Conservation (phyloP, 2,329 filamentous ascomycete genomes). For the Colletotrichum liaoningense region DNA sequence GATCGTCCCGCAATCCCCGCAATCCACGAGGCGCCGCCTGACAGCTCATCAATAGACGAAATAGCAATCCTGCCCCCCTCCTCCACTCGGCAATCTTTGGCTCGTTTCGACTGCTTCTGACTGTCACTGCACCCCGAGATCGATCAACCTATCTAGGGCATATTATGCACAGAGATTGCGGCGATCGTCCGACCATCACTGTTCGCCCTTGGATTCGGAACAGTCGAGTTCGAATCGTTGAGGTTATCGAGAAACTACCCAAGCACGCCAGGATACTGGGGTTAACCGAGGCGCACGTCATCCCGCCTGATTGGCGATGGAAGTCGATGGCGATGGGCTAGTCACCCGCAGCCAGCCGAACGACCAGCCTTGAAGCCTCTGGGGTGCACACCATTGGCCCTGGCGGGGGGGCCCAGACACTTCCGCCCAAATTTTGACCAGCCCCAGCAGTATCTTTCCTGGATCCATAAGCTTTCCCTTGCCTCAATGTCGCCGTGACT, state of each 20-base stretch:
- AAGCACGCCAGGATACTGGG: constrained; percentile 24
- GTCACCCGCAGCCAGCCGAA: constrained; percentile 33
- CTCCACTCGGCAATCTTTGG: constrained; percentile 6
- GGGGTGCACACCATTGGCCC: constrained; percentile 23
- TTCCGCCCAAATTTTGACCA: constrained; percentile 19
- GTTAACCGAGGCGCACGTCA: constrained; percentile 36
- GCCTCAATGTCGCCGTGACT: constrained; percentile 17
- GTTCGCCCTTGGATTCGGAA: constrained; percentile 1
- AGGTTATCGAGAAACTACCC: constrained; percentile 32
- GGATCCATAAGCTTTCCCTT: constrained; percentile 14
- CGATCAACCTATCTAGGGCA: constrained; percentile 11
- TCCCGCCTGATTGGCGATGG: constrained; percentile 31
- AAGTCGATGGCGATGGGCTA: constrained; percentile 29
- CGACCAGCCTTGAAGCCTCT: constrained; percentile 17
- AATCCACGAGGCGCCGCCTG: constrained; percentile 30
- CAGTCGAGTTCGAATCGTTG: constrained; percentile 10
- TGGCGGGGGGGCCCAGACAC: neutral
- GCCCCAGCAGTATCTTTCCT: constrained; percentile 17
- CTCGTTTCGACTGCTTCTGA: neutral
- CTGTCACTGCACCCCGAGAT: constrained; percentile 15
- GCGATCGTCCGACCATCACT: constrained; percentile 32
- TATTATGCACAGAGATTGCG: constrained; percentile 14
- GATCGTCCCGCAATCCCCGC: constrained; percentile 33
- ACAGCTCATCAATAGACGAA: constrained; percentile 29
- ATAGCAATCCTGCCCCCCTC: constrained; percentile 2